Percentiles rank a stretch among this genome's conserved stretches.
phyloP scores from a whole-genome alignment of 768 basidiomycete species.

The Chiua virens region DNA sequence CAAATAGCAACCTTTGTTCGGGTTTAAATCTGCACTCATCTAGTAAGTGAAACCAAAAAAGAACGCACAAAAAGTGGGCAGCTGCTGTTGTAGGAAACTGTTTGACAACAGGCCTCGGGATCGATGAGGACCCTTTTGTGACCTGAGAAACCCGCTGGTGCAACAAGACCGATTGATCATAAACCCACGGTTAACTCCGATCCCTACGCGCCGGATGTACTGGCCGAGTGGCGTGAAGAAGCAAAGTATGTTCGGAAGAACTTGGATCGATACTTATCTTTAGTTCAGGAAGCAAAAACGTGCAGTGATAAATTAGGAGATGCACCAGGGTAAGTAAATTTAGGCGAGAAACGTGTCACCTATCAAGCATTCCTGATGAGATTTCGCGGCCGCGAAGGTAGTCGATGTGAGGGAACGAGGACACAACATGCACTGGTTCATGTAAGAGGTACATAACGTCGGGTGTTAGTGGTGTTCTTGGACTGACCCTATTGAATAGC shows the following conservation, averaged over 20 bases:
- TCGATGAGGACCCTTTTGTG: slow-evolving; percentile 1
- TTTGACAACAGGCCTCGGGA: too few species aligned
- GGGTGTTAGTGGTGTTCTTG: slow-evolving; percentile 6
- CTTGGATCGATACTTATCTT: not conserved
- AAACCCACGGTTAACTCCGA: not conserved
- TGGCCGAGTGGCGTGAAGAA: not conserved
- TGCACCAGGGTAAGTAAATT: not conserved
- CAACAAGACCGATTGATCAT: not conserved
- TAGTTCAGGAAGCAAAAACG: not conserved
- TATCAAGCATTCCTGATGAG: not conserved
- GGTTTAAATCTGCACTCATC: not conserved
- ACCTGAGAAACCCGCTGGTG: not conserved
- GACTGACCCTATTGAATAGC: not conserved
- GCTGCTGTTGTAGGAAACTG: not conserved
- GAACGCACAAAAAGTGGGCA: slow-evolving; percentile 12
- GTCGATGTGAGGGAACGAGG: slow-evolving; percentile 5
- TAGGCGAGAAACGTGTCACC: not conserved
- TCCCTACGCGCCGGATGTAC: not conserved
- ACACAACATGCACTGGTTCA: not conserved
- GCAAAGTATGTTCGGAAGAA: not conserved
- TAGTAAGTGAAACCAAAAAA: not conserved
- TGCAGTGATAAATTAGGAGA: not conserved
- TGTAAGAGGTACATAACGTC: slow-evolving; percentile 10
- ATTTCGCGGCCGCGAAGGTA: not conserved
- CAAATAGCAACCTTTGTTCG: not conserved